These are phyloP conservation scores for Rhodomyrtus tomentosa DNA, from an alignment of 345 rosid genomes.

Conservation along the genomic window DNA sequence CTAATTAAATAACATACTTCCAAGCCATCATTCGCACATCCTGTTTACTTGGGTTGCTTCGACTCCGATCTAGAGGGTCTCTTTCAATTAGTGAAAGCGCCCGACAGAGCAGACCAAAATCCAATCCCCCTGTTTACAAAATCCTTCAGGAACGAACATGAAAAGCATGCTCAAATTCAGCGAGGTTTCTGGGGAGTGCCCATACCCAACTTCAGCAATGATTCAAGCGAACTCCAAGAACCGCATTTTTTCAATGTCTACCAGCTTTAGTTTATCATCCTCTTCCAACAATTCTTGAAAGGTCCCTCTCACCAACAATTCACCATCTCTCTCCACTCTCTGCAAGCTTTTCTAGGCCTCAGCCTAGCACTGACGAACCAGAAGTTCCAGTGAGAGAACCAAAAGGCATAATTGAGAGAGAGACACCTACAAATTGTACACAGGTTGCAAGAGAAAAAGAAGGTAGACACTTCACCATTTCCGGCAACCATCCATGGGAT, in stretches of 20 bases:
- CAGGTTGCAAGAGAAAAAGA: neutral
- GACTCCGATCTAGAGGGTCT: neutral
- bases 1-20: neutral
- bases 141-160: neutral
- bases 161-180: neutral
- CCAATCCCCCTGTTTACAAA: neutral
- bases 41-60: neutral
- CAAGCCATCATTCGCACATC: neutral
- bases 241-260: neutral
- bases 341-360: constrained; percentile 1
- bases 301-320: constrained; percentile 30
- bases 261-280: constrained; percentile 15
- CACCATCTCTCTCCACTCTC: constrained; percentile 7
- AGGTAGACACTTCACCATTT: neutral
- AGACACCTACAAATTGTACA: neutral
- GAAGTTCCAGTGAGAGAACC: neutral
- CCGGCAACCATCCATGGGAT: constrained; percentile 45
- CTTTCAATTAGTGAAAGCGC: neutral
- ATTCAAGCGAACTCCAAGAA: neutral
- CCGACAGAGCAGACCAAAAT: neutral
- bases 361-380: neutral
- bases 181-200: neutral
- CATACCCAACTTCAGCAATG: neutral
- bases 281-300: constrained; percentile 30
- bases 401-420: neutral